phyloP scores from a whole-genome alignment of 805 yeast species.

The Suhomyces xylopsoci region DNA sequence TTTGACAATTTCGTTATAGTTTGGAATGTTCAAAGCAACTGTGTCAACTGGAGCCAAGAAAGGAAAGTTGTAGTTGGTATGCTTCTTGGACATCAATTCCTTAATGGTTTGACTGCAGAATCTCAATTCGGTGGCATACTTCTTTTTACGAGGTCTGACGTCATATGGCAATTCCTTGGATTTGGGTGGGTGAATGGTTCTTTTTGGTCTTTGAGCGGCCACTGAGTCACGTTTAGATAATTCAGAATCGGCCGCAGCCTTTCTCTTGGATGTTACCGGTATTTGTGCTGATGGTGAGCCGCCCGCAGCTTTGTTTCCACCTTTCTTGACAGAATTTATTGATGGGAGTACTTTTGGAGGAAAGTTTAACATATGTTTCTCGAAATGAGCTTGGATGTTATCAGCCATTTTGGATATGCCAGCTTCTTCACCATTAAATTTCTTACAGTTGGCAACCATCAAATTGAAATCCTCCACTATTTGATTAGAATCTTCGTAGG shows the following conservation, averaged over 20 bases:
- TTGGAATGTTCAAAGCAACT: constrained; percentile 87
- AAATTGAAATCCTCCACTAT: constrained; percentile 75
- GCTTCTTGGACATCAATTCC: constrained; percentile 80
- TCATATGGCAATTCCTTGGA: constrained; percentile 92
- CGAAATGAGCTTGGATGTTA: constrained; percentile 86
- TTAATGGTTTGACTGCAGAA: constrained; percentile 79
- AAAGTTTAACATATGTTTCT: constrained; percentile 87
- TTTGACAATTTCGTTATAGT: constrained; percentile 80
- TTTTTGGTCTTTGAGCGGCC: constrained; percentile 84
- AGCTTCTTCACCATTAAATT: constrained; percentile 82
- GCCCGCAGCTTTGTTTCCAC: constrained; percentile 12
- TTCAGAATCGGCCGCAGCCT: constrained; percentile 52
- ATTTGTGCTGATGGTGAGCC: constrained; percentile 7
- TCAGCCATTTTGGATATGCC: constrained; percentile 89
- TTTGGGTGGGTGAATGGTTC: constrained; percentile 95
- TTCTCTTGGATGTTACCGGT: constrained; percentile 22
- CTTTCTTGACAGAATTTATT: neutral
- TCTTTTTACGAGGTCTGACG: constrained; percentile 86
- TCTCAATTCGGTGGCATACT: constrained; percentile 82
- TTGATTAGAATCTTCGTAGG: constrained; percentile 67
- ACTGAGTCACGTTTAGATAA: constrained; percentile 52
- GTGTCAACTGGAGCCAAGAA: constrained; percentile 94
- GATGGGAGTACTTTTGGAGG: constrained; percentile 54
- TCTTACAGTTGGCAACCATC: constrained; percentile 78
- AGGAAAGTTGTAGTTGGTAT: constrained; percentile 82